Evolutionary conservation across 2,329 filamentous ascomycete genomes (phyloP).

Genomic region (Pseudopyrenochaeta lycopersici): DNA sequence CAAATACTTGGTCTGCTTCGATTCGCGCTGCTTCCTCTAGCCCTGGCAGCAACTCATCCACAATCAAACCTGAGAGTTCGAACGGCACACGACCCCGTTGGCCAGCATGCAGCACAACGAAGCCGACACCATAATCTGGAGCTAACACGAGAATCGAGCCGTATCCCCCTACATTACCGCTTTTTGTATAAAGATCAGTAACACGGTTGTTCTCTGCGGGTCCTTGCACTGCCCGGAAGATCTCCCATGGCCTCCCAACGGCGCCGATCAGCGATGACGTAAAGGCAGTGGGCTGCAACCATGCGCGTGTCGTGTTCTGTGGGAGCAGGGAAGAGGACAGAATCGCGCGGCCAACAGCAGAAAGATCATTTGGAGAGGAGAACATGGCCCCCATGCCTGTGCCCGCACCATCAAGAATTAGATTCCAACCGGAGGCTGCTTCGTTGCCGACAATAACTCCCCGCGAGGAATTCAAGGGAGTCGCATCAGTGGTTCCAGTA

Average conservation of each 20-base stretch:
- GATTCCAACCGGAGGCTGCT: slow-evolving; percentile 4
- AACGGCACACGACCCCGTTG: background rate
- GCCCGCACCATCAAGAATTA: slow-evolving; percentile 3
- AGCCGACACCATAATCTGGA: slow-evolving; percentile 56
- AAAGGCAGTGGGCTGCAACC: slow-evolving; percentile 54
- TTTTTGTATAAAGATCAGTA: slow-evolving; percentile 54
- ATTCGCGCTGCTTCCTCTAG: slow-evolving; percentile 35
- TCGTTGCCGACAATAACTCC: slow-evolving; percentile 17
- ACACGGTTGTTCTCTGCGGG: slow-evolving; percentile 12
- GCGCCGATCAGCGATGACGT: slow-evolving; percentile 46
- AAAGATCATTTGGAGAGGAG: slow-evolving; percentile 47
- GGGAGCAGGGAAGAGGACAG: slow-evolving; percentile 49
- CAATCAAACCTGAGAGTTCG: slow-evolving; percentile 11
- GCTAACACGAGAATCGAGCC: slow-evolving; percentile 51
- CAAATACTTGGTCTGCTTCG: slow-evolving; percentile 34
- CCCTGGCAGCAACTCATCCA: slow-evolving; percentile 22
- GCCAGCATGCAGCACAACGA: slow-evolving; percentile 50
- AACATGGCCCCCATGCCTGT: slow-evolving; percentile 43
- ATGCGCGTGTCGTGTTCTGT: slow-evolving; percentile 46
- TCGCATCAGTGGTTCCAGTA: slow-evolving; percentile 50
- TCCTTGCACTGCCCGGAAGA: slow-evolving; percentile 36
- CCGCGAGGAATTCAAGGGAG: slow-evolving; percentile 7
- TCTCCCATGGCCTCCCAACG: slow-evolving; percentile 52
- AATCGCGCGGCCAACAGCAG: slow-evolving; percentile 51
- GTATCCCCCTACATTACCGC: slow-evolving; percentile 53